These are phyloP conservation scores for Tubosaeta brunneosetosa DNA, from an alignment of 768 basidiomycete genomes.

Conservation along the genomic window DNA sequence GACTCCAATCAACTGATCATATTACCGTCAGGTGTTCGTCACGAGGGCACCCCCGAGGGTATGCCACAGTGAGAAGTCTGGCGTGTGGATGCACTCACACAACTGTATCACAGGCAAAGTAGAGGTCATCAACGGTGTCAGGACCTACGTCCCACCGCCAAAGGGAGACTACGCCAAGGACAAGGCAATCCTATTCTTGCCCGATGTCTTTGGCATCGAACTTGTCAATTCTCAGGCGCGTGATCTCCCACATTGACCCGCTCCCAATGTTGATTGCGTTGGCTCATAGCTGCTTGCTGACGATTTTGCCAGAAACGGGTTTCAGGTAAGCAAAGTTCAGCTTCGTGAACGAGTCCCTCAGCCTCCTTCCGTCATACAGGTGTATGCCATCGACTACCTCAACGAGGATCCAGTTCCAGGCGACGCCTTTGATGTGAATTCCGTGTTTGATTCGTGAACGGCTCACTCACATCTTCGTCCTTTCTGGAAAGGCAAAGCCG, in stretches of 20 bases:
- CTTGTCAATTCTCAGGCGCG: slow-evolving; percentile 44
- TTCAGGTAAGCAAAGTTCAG: slow-evolving; percentile 20
- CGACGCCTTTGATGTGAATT: slow-evolving; percentile 13
- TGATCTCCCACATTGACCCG: background rate
- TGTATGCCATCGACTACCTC: slow-evolving; percentile 26
- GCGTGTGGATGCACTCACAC: background rate
- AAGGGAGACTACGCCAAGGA: slow-evolving; percentile 45
- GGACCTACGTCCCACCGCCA: slow-evolving; percentile 53
- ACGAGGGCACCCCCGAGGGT: slow-evolving; percentile 48
- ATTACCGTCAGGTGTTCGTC: slow-evolving; percentile 37
- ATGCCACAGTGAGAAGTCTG: background rate
- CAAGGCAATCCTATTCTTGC: slow-evolving; percentile 51
- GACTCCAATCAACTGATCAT: slow-evolving; percentile 4
- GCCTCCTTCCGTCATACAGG: slow-evolving; percentile 1
- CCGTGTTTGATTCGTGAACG: background rate
- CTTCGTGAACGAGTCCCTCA: too few relatives aligned
- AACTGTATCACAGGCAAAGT: slow-evolving; percentile 35
- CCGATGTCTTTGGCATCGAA: slow-evolving; percentile 50
- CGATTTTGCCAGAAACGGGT: slow-evolving; percentile 40
- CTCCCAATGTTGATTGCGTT: background rate
- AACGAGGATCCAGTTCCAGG: slow-evolving; percentile 23
- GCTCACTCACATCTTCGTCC: background rate
- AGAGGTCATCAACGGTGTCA: slow-evolving; percentile 44
- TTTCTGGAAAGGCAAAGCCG: background rate
- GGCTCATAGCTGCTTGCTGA: slow-evolving; percentile 38